phyloP scores from a whole-genome alignment of 2,329 filamentous ascomycete genomes.

The Venturia aucupariae region DNA sequence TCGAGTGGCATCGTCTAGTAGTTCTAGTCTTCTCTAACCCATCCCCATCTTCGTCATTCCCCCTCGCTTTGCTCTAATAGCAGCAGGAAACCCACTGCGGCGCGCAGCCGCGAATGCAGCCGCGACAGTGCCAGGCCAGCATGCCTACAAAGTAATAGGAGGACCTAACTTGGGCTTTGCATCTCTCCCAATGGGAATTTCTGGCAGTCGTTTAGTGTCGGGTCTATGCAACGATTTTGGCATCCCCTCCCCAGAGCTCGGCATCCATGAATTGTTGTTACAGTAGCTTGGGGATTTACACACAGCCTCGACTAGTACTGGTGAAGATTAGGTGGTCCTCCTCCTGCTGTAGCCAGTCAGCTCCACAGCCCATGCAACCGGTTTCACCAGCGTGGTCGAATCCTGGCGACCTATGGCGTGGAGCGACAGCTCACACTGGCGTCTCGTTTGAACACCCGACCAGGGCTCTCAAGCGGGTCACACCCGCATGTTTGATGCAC shows the following conservation, averaged over 20 bases:
- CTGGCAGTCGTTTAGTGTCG: background rate
- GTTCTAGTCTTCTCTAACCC: background rate
- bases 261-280: background rate
- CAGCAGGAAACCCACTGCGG: background rate
- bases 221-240: background rate
- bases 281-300: background rate
- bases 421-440: conserved; percentile 1
- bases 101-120: background rate
- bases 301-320: background rate
- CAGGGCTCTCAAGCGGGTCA: background rate
- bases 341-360: background rate
- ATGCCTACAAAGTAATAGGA: background rate
- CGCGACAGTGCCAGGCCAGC: background rate
- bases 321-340: background rate
- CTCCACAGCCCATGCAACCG: background rate
- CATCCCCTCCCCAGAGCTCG: background rate
- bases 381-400: conserved; percentile 1
- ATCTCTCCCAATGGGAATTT: background rate
- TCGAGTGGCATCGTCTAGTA: background rate
- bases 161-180: background rate
- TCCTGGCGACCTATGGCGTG: background rate
- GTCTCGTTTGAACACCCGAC: background rate
- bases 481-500: background rate
- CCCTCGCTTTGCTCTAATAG: background rate
- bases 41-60: background rate